Percentiles rank a stretch among this genome's conserved stretches.
phyloP scores from a whole-genome alignment of 306 rosid genomes.

The Glycine latifolia region DNA sequence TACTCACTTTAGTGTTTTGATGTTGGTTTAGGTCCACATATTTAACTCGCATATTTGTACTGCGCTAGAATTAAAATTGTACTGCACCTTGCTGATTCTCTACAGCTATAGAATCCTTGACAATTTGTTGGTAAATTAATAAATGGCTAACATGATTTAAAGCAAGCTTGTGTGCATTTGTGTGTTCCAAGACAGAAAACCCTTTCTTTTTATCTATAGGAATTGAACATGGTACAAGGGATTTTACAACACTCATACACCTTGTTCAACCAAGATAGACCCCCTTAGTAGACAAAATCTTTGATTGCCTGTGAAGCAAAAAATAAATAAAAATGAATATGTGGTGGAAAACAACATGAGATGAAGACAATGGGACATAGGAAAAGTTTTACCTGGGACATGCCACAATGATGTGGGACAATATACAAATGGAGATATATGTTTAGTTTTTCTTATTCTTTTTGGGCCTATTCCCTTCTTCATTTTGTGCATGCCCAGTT shows the following conservation, averaged over 20 bases:
- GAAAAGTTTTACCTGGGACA: not conserved
- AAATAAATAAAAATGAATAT: not conserved
- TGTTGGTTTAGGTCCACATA: not conserved
- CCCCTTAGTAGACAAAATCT: no score
- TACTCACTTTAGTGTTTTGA: not conserved
- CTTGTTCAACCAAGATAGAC: no score
- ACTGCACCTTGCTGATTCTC: not conserved
- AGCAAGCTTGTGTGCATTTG: no score
- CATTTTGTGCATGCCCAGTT: not conserved
- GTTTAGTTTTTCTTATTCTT: not conserved
- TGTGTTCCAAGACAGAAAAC: no score
- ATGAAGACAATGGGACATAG: not conserved
- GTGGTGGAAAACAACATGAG: not conserved
- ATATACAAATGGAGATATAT: not conserved
- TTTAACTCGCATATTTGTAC: not conserved
- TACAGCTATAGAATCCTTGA: not conserved
- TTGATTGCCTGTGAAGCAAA: not conserved
- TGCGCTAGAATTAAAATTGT: not conserved
- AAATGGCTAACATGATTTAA: not conserved
- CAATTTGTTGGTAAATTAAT: not conserved
- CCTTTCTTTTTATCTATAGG: no score
- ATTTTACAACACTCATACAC: no score
- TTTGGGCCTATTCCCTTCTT: no score
- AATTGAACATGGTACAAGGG: no score
- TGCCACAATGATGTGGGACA: no score